phyloP scores from a whole-genome alignment of 2,329 filamentous ascomycete species.

The Hymenoscyphus albidus region DNA sequence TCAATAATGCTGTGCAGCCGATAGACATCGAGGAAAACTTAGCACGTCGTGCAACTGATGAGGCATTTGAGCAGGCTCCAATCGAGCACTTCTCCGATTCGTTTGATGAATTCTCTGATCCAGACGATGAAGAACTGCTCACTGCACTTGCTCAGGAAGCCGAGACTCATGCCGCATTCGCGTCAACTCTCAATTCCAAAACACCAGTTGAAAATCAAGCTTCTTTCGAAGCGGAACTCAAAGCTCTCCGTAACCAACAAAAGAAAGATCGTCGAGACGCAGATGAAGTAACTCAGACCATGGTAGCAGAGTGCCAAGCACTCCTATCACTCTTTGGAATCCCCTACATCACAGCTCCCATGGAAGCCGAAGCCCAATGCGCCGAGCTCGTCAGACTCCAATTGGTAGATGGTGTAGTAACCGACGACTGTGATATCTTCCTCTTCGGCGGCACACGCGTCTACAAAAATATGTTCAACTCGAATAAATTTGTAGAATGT shows the following conservation, averaged over 20 bases:
- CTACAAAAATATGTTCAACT: constrained; percentile 99
- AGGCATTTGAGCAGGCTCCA: constrained; percentile 23
- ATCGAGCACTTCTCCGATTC: constrained; percentile 18
- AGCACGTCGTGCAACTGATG: constrained; percentile 18
- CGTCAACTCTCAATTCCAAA: constrained; percentile 78
- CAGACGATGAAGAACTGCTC: constrained; percentile 87
- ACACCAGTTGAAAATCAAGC: constrained; percentile 64
- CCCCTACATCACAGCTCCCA: constrained; percentile 94
- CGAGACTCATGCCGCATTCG: constrained; percentile 91
- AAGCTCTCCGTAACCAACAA: constrained; percentile 84
- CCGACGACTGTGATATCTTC: constrained; percentile 94
- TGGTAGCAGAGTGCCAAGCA: constrained; percentile 93
- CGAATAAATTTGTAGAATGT: constrained; percentile 96
- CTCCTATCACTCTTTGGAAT: constrained; percentile 86
- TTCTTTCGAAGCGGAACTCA: constrained; percentile 84
- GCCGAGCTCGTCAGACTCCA: constrained; percentile 83
- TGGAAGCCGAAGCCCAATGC: constrained; percentile 98
- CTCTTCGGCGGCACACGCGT: constrained; percentile 93
- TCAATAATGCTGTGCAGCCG: constrained; percentile 14
- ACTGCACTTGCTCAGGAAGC: constrained; percentile 83
- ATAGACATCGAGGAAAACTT: constrained; percentile 19
- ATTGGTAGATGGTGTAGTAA: constrained; percentile 95
- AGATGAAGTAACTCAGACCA: constrained; percentile 93
- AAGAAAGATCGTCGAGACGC: constrained; percentile 95
- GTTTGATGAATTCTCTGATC: constrained; percentile 70